Base-by-base conservation (phyloP, 1,284 basidiomycete species). In the Cyathus pygmaeus region DNA sequence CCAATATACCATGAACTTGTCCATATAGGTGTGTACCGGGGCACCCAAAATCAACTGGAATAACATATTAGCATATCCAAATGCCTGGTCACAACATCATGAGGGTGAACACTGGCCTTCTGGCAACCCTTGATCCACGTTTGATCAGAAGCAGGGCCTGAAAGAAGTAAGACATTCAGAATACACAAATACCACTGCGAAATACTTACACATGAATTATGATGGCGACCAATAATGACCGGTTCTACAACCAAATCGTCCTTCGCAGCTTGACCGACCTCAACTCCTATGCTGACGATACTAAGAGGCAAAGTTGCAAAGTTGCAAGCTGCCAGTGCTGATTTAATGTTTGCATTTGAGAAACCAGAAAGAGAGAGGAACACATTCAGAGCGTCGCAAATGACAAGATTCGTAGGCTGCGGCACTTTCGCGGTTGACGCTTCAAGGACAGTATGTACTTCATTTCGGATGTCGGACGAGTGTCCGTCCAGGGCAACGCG, bases 121-220 rank as follows among this genome's bases (percentile, higher is more conserved):
- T 94, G 91, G 56, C 91, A 92, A 4, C 94, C 67, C 56, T 95
- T 93, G 63, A 97, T 92, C 95, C 95, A 98, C 1, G 89, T 85
- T 59, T 89, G 87, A 24, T 87, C 83, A 9, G 87, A 84, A 13
- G 81, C 79, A 21, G 80, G 83, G 62, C 83, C 89, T 89, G 58
- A 13, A 39, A 42, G 50, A 24, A 41, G 58, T 51, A 33, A 60
- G 29, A 17, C 62, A 54, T 13, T 53, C n/a, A 46, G 13, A 27
- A 47, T 36, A 31, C 23, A 27, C 26, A 13, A 55, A 50, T 19
- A 11, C 55, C 26, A 56, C n/a, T n/a, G 39, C 56, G 19, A 23
- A 52, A 59, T 21, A 31, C 44, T 42, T 42, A 89, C 92, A 87
- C 49, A 93, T 82, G 15, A 84, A 78, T 5, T n/a, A n/a, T 87